Evolutionary conservation across 1,284 basidiomycete genomes (phyloP), one percentile per base, ranked within the genome.

Genomic region (Heterobasidion annosum): DNA sequence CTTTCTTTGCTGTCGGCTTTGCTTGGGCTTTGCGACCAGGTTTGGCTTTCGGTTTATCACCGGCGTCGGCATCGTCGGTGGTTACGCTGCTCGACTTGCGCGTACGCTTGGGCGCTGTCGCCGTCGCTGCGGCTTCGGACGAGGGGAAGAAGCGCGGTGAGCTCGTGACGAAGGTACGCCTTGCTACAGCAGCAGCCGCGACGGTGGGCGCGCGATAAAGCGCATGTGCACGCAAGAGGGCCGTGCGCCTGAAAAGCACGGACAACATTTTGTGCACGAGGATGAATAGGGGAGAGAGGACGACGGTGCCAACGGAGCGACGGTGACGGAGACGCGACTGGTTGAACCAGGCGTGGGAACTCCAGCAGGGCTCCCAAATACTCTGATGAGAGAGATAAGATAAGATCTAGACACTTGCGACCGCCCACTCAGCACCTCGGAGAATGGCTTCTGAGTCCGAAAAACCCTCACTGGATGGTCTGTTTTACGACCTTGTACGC

Each of bases 401-500:
- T 40, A 12, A 40, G 37, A 40, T 40, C 37, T 40, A 12, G 12
- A 12, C 37, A 10, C n/a, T 40, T 40, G 37, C 10, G 10, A 12
- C 10, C n/a, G 2, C 37, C n/a, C 12, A 12, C n/a, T 40, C 12
- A 40, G 37, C 37, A n/a, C 12, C n/a, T 10, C n/a, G n/a, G 37
- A 43, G n/a, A 51, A 37, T 16, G 18, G 49, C 52, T 45, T 35
- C 54, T 46, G 32, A 46, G n/a, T 42, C 54, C 47, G 34, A 46
- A 13, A 49, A 35, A 12, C 2, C 48, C 47, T 51, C 54, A 13
- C 53, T 54, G 12, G 54, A 56, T 33, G 48, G 47, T 59, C 57
- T 65, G 56, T 62, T 64, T 57, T 68, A 67, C 57, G 69, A 71
- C 55, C 57, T 65, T 18, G 59, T 73, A 4, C 50, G 57, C 1